Base-by-base conservation (phyloP, 2,329 filamentous ascomycete genomes). In the Sporothrix protearum region DNA sequence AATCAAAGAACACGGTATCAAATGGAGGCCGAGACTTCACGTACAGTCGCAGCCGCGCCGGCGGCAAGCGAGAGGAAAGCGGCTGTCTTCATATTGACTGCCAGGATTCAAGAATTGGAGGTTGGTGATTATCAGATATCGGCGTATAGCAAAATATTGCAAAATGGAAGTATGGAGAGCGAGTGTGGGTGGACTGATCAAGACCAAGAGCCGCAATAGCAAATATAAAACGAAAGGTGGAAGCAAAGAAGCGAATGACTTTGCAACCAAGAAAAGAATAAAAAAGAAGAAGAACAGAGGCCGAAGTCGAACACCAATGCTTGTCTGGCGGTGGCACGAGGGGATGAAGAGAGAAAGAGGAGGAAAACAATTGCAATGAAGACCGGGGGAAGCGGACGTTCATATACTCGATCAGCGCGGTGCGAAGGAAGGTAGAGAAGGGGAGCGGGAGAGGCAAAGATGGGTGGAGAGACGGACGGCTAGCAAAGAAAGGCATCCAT, bases 171-270 rank as follows among this genome's bases (percentile, higher is more conserved):
- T 30, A 30, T 70, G 30, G 57, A 47, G 36, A 73, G 66, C 72
- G 72, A 74, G 64, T 73, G 73, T 72, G 69, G 61, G n/a, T 72
- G 72, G 45, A 64, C 51, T 71, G 70, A 71, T 55, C 72, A 77
- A 76, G 45, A 70, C 51, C 42, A 42, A 76, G 74, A 78, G 78
- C 76, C 74, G 79, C 73, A 73, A 63, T 45, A 36, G 39, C 36
- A 25, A 53, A 19, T 14, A 28, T n/a, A 55, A 77, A 74, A 76
- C 75, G 75, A 12, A 25, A 70, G 75, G 71, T 74, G 76, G 79
- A 79, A 84, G 78, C 80, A 86, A 86, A 84, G 80, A 82, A 88
- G 83, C 84, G 85, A 88, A 84, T 86, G 85, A 83, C 83, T 85
- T 85, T 86, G 83, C 80, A 80, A 79, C 77, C 72, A 73, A 76